phyloP scores from a whole-genome alignment of 179 eudicot species.

The Spergularia azorica region DNA sequence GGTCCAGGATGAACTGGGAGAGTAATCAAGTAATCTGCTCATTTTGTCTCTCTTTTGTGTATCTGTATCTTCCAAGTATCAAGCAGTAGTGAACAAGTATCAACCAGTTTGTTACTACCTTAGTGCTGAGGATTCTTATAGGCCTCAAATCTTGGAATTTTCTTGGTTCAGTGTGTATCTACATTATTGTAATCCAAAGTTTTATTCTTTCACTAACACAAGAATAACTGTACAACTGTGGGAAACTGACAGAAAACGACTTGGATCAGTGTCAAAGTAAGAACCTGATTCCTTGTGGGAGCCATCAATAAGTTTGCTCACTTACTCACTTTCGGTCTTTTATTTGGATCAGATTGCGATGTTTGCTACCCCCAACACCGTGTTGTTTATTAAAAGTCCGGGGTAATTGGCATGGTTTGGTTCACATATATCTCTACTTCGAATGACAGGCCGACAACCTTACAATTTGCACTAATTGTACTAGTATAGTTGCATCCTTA shows the following conservation, averaged over 20 bases:
- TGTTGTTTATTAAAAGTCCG: too few relatives aligned
- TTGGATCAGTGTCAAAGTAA: constrained; percentile 24
- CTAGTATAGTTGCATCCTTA: too few relatives aligned
- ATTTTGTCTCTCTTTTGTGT: constrained; percentile 6
- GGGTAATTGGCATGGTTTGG: too few relatives aligned
- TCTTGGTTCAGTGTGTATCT: not conserved
- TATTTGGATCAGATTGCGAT: not conserved
- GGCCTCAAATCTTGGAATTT: not conserved
- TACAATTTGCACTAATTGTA: too few relatives aligned
- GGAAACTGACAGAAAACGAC: constrained; percentile 10
- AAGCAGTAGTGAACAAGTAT: not conserved
- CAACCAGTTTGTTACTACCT: not conserved
- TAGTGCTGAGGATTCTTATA: constrained; percentile 5
- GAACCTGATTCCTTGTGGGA: constrained; percentile 32
- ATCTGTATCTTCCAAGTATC: not conserved
- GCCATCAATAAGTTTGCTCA: not conserved
- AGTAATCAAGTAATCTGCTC: constrained; percentile 14
- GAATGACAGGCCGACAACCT: too few relatives aligned
- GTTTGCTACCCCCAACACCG: too few relatives aligned
- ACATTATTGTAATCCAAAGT: constrained; percentile 18
- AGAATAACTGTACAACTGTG: constrained; percentile 19
- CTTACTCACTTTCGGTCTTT: not conserved
- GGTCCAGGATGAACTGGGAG: constrained; percentile 2
- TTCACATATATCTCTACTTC: too few relatives aligned
- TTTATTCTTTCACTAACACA: constrained; percentile 10